These are phyloP conservation scores for Wickerhamomyces kurtzmanii DNA, from an alignment of 805 yeast genomes.

Conservation along the genomic window DNA sequence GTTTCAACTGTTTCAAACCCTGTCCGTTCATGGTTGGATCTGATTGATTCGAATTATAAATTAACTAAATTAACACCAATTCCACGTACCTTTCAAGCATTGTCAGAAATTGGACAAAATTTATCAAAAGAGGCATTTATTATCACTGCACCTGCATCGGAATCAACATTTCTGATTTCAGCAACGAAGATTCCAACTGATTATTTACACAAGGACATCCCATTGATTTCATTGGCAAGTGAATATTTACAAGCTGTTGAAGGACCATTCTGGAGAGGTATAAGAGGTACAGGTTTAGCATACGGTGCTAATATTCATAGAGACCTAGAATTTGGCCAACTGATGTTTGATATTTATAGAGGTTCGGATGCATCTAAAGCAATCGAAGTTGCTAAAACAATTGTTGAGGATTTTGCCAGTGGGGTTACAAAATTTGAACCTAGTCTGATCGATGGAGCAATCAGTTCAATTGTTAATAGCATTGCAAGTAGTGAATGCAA, in stretches of 20 bases:
- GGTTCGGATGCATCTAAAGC: constrained; percentile 73
- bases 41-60: not conserved
- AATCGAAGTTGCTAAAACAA: constrained; percentile 49
- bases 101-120: constrained; percentile 43
- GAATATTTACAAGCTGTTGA: constrained; percentile 80
- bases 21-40: constrained; percentile 49
- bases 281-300: constrained; percentile 90
- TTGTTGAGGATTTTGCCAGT: constrained; percentile 48
- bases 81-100: constrained; percentile 44
- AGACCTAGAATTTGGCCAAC: constrained; percentile 54
- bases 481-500: constrained; percentile 65
- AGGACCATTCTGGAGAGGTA: constrained; percentile 96
- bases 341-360: constrained; percentile 63
- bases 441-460: constrained; percentile 57
- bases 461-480: constrained; percentile 64
- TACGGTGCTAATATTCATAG: constrained; percentile 70
- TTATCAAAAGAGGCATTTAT: constrained; percentile 50
- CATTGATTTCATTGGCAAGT: constrained; percentile 61
- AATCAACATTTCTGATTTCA: constrained; percentile 60
- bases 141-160: constrained; percentile 74
- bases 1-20: constrained; percentile 41
- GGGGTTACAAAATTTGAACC: constrained; percentile 49
- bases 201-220: constrained; percentile 48
- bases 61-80: constrained; percentile 19
- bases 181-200: constrained; percentile 50